phyloP scores from a whole-genome alignment of 768 basidiomycete species.

The Naganishia randhawae region DNA sequence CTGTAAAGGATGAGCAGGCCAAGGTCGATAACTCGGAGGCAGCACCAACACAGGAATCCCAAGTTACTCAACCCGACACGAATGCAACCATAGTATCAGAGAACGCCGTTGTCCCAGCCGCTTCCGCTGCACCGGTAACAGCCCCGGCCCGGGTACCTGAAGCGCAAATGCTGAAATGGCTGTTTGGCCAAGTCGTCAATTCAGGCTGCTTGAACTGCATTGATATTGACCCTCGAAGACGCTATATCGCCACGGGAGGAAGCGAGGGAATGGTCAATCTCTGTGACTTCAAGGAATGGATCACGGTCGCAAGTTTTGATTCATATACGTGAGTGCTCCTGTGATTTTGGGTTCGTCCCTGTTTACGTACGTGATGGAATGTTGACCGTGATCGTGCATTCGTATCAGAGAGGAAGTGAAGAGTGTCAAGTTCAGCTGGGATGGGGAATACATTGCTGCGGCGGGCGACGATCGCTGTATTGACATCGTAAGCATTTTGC shows the following conservation, averaged over 20 bases:
- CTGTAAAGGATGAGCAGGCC: not conserved
- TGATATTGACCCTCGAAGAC: slow-evolving; percentile 26
- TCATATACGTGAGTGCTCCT: slow-evolving; percentile 28
- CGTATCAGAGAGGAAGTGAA: slow-evolving; percentile 24
- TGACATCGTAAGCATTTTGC: slow-evolving; percentile 22
- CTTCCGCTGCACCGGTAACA: not conserved
- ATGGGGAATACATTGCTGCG: slow-evolving; percentile 28
- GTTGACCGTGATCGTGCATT: not conserved
- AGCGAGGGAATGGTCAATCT: slow-evolving; percentile 27
- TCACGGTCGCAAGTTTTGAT: slow-evolving; percentile 10
- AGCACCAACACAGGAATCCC: not conserved
- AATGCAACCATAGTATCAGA: not conserved
- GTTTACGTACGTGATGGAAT: not conserved
- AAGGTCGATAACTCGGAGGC: not conserved
- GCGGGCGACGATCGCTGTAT: slow-evolving; percentile 26
- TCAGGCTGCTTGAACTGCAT: slow-evolving; percentile 29
- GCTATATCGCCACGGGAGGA: slow-evolving; percentile 27
- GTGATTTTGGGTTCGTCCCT: not conserved
- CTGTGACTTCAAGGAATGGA: slow-evolving; percentile 15
- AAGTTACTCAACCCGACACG: not conserved
- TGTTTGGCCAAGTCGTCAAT: slow-evolving; percentile 15
- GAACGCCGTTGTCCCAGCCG: not conserved
- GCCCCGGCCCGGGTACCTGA: not conserved
- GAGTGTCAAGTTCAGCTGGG: slow-evolving; percentile 27
- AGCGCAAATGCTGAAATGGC: slow-evolving; percentile 17